A percentile compares a stretch with the other conserved stretches of the same genome.
Conservation (phyloP, 192 early-diverging fungal species). For the Coemansia sp. region DNA sequence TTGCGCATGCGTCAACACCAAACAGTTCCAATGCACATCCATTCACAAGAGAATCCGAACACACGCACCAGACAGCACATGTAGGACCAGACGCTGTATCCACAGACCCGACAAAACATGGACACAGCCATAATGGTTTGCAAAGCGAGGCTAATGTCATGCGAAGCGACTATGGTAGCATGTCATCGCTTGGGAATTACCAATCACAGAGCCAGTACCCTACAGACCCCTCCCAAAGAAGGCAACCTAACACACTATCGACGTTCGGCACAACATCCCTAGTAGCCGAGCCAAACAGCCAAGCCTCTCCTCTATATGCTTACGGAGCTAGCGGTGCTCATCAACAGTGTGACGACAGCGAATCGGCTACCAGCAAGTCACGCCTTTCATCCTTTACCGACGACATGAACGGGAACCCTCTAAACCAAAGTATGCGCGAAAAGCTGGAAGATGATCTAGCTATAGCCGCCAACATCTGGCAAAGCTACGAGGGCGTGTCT, state of each 20-base stretch:
- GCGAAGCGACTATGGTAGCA: slow-evolving; percentile 5
- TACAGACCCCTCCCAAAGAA: slow-evolving; percentile 1
- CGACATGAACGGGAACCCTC: slow-evolving; percentile 18
- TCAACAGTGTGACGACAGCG: slow-evolving; percentile 7
- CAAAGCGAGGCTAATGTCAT: neutral
- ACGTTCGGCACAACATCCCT: neutral
- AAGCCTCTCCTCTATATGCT: neutral
- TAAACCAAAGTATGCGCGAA: slow-evolving; percentile 19
- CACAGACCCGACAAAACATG: neutral
- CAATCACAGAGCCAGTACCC: slow-evolving; percentile 2
- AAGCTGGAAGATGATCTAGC: slow-evolving; percentile 49
- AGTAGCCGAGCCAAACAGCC: neutral
- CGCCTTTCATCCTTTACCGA: slow-evolving; percentile 20
- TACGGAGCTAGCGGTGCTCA: neutral
- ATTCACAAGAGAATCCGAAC: neutral
- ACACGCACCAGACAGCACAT: neutral
- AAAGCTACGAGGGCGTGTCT: slow-evolving; percentile 41
- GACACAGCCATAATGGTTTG: too few relatives aligned
- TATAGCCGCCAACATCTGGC: slow-evolving; percentile 46
- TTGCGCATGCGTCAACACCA: slow-evolving; percentile 33
- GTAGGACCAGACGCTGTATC: neutral
- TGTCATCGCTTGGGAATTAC: neutral
- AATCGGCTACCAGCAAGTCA: slow-evolving; percentile 16
- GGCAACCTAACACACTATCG: neutral
- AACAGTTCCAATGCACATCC: neutral